phyloP scores from a whole-genome alignment of 805 yeast genomes.

The Ogataea trehaloabstinens region DNA sequence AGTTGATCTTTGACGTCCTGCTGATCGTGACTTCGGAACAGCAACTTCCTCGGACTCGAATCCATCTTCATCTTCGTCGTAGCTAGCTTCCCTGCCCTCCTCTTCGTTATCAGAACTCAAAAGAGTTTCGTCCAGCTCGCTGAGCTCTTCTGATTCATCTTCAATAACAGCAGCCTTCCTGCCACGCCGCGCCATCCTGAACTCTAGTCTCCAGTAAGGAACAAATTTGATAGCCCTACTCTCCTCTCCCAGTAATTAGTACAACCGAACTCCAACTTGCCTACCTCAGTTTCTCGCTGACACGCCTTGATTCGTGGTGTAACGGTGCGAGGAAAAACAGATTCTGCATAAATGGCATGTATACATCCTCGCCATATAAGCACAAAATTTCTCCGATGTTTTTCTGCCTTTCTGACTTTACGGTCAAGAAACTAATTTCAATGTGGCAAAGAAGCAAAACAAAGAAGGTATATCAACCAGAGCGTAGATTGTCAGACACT shows the following conservation, averaged over 20 bases:
- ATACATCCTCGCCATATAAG: too few species aligned
- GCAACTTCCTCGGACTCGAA: constrained; percentile 1
- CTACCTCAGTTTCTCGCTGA: too few species aligned
- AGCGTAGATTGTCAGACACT: constrained; percentile 16
- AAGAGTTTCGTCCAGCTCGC: constrained; percentile 3
- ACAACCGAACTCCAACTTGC: too few species aligned
- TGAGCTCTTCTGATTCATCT: background rate
- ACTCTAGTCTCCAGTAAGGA: too few species aligned
- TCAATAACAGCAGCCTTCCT: background rate
- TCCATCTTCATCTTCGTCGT: background rate
- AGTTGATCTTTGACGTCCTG: background rate
- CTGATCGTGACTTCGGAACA: background rate
- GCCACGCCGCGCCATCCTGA: background rate
- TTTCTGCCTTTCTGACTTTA: constrained; percentile 5
- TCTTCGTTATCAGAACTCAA: constrained; percentile 2
- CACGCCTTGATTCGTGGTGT: too few species aligned
- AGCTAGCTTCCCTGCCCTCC: background rate
- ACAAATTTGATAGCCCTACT: background rate
- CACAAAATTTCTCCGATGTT: too few species aligned
- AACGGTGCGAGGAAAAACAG: too few species aligned
- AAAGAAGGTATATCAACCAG: constrained; percentile 6
- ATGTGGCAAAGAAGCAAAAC: background rate
- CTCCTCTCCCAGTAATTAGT: too few species aligned
- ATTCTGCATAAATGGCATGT: too few species aligned
- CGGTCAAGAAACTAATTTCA: constrained; percentile 1